Conservation (phyloP, 805 yeast species). For the Saturnispora sanitii region DNA sequence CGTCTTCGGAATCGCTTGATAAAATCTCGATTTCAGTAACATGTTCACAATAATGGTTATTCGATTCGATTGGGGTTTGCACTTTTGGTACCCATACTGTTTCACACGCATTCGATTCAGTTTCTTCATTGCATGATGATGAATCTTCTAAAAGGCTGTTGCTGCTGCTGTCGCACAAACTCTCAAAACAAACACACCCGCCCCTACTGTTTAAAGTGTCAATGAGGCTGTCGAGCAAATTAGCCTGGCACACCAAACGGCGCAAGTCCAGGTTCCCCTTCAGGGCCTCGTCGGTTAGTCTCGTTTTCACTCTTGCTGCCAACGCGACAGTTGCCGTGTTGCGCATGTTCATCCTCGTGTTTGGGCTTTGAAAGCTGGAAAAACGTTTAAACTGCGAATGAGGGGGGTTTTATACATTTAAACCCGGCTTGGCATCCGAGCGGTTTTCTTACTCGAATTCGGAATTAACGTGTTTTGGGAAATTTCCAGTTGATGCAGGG, state of each 20-base stretch:
- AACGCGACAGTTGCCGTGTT: slow-evolving; percentile 45
- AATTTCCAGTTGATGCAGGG: too few relatives aligned
- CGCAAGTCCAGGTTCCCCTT: slow-evolving; percentile 48
- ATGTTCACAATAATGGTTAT: not conserved
- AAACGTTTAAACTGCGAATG: too few relatives aligned
- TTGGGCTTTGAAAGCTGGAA: too few relatives aligned
- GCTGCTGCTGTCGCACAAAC: not conserved
- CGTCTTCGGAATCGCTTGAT: slow-evolving; percentile 5
- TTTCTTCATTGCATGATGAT: not conserved
- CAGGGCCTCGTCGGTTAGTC: slow-evolving; percentile 53
- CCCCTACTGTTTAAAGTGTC: slow-evolving; percentile 31
- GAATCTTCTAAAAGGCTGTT: not conserved
- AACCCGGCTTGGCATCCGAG: too few relatives aligned
- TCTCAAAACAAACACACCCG: slow-evolving; percentile 10
- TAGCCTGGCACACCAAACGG: slow-evolving; percentile 58
- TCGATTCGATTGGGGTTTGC: not conserved
- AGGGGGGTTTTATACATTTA: too few relatives aligned
- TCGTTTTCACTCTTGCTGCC: slow-evolving; percentile 55
- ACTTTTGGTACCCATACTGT: not conserved
- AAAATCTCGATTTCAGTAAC: slow-evolving; percentile 1
- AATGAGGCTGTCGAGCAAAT: slow-evolving; percentile 56
- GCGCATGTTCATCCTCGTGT: too few relatives aligned
- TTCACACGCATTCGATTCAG: not conserved
- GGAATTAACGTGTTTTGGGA: too few relatives aligned
- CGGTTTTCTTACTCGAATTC: too few relatives aligned